Conservation (phyloP, 2,329 filamentous ascomycete species). For the Aspergillus sp. region DNA sequence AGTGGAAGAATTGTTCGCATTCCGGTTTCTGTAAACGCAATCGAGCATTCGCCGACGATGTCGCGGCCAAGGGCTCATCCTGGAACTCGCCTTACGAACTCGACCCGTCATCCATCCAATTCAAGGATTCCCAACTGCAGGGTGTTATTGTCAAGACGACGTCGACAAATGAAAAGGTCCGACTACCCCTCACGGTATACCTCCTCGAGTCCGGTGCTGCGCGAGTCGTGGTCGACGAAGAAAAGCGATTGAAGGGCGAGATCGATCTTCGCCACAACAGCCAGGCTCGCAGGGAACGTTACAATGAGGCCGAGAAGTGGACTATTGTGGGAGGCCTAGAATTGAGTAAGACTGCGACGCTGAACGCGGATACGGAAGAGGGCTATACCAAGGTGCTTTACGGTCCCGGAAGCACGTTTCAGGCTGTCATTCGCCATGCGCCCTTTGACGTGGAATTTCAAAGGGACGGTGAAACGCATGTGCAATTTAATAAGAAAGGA, state of each 20-base stretch:
- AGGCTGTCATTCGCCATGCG: constrained; percentile 72
- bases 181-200: constrained; percentile 73
- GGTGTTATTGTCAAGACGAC: constrained; percentile 76
- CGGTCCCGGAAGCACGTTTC: constrained; percentile 65
- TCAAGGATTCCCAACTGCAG: constrained; percentile 71
- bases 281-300: constrained; percentile 78
- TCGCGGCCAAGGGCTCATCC: constrained; percentile 52
- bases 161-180: constrained; percentile 58
- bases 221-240: constrained; percentile 82
- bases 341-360: constrained; percentile 61
- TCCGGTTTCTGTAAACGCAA: constrained; percentile 97
- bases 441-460: constrained; percentile 84
- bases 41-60: constrained; percentile 76
- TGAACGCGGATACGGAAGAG: constrained; percentile 56
- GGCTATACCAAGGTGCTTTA: constrained; percentile 68
- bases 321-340: constrained; percentile 73
- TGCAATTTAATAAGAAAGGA: constrained; percentile 85
- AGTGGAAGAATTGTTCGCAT: constrained; percentile 94
- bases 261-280: constrained; percentile 82
- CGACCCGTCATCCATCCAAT: constrained; percentile 59
- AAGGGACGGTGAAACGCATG: constrained; percentile 68
- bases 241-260: constrained; percentile 78
- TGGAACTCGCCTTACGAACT: constrained; percentile 80
- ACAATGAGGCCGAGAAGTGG: constrained; percentile 85
- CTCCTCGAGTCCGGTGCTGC: constrained; percentile 87